Evolutionary conservation across 2,329 filamentous ascomycete genomes (phyloP), one percentile per base, ranked within the genome.

Genomic region (Colletotrichum melonis): DNA sequence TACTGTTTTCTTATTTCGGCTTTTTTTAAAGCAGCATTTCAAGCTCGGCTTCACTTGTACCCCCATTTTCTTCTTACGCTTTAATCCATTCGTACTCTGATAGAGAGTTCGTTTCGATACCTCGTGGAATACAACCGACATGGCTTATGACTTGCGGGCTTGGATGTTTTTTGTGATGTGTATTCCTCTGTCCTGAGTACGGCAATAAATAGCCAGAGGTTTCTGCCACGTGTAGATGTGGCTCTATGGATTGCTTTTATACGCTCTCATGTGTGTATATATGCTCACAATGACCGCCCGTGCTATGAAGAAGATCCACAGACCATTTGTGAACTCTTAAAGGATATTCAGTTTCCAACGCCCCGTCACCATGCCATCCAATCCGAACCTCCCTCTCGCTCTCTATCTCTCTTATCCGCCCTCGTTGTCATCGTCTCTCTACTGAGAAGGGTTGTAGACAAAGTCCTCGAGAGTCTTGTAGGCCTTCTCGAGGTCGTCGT

Each of bases 381-480:
- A 12, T 19, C 30, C 24, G 8, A 52, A 16, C 22, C 16, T 19
- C 24, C 35, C 3, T 35, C 32, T 35, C 26, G 26, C 32, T 35
- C 9, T 11, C 32, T 12, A 0, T 35, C 32, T 19, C 32, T 9
- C 9, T 14, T 9, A 22, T 35, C 22, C 30, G 42, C 24, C n/a
- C 14, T 7, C 38, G 9, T 26, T 12, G 28, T 38, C 32, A 42
- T 6, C 1, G 26, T 12, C 32, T 38, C 22, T 8, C 26, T n/a
- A 8, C 63, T 60, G 65, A 22, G 71, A 65, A 6, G 79, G 74
- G 76, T 82, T 81, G 78, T 86, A 88, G 67, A 89, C 81, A 73
- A 83, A 88, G 5, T 81, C 81, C 74, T 88, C 90, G 26, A 91
- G 80, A 78, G 89, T 82, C 79, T 84, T 82, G 80, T 87, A 90